phyloP scores from a whole-genome alignment of 345 rosid genomes.

The Eucalyptus guilfoylei region DNA sequence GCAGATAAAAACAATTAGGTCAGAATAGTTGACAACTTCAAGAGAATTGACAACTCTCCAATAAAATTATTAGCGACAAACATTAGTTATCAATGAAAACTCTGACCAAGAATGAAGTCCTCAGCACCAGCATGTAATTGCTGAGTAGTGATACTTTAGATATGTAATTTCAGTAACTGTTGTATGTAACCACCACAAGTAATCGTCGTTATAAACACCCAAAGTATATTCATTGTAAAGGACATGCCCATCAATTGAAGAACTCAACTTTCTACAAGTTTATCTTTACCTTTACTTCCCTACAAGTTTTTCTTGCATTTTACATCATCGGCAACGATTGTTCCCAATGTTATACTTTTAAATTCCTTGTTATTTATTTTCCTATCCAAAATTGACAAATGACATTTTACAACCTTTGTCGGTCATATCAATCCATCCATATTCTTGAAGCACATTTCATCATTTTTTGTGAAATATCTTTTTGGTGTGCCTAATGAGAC shows the following conservation, averaged over 20 bases:
- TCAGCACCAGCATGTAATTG: background rate
- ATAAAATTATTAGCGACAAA: background rate
- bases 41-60: background rate
- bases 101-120: background rate
- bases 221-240: background rate
- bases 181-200: background rate
- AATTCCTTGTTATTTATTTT: background rate
- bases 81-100: too few relatives aligned
- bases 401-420: background rate
- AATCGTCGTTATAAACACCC: background rate
- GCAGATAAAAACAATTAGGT: too few relatives aligned
- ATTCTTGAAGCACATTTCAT: background rate
- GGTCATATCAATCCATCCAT: too few relatives aligned
- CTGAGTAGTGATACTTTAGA: background rate
- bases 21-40: background rate
- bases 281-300: background rate
- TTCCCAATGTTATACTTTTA: too few relatives aligned
- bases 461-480: background rate
- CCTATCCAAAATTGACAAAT: too few relatives aligned
- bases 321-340: background rate
- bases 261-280: background rate
- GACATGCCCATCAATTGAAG: background rate
- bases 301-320: too few relatives aligned
- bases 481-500: background rate
- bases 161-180: background rate